These are phyloP conservation scores for Apophysomyces sp. DNA, from an alignment of 371 early-diverging fungal species.

Conservation along the genomic window DNA sequence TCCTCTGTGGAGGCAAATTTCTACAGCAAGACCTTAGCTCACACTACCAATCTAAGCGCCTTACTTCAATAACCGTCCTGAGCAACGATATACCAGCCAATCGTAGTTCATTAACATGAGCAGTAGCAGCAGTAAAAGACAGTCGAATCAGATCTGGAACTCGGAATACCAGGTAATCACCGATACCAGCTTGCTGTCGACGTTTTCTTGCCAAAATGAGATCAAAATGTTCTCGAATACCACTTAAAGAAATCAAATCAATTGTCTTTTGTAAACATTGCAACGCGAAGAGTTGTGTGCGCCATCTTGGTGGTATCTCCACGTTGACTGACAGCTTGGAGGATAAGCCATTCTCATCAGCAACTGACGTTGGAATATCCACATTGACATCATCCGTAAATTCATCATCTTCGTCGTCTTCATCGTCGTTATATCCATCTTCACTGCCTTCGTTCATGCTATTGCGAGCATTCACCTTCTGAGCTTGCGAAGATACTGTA, in stretches of 20 bases:
- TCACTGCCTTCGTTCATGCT: conserved; percentile 31
- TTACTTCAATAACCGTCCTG: conserved; percentile 68
- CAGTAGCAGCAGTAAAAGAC: conserved; percentile 86
- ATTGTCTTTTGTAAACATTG: conserved; percentile 73
- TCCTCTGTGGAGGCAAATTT: conserved; percentile 67
- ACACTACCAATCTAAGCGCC: background rate
- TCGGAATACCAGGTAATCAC: conserved; percentile 76
- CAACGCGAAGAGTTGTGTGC: conserved; percentile 84
- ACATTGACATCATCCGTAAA: conserved; percentile 42
- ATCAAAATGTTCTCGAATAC: conserved; percentile 70
- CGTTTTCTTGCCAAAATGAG: conserved; percentile 60
- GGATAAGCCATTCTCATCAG: conserved; percentile 43
- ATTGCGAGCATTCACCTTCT: background rate
- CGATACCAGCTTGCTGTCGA: conserved; percentile 52
- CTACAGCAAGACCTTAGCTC: conserved; percentile 14
- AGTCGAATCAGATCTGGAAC: conserved; percentile 83
- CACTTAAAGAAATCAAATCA: conserved; percentile 56
- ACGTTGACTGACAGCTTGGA: conserved; percentile 39
- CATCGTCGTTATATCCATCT: conserved; percentile 35
- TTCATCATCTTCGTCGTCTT: conserved; percentile 42
- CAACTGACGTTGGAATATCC: conserved; percentile 47
- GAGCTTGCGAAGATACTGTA: background rate
- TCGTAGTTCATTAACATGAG: conserved; percentile 76
- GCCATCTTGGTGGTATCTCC: conserved; percentile 83
- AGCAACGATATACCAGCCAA: conserved; percentile 75